Evolutionary conservation across 139 green algal species (phyloP), one percentile per base, ranked within the genome.

Genomic region (Closterium sp.): DNA sequence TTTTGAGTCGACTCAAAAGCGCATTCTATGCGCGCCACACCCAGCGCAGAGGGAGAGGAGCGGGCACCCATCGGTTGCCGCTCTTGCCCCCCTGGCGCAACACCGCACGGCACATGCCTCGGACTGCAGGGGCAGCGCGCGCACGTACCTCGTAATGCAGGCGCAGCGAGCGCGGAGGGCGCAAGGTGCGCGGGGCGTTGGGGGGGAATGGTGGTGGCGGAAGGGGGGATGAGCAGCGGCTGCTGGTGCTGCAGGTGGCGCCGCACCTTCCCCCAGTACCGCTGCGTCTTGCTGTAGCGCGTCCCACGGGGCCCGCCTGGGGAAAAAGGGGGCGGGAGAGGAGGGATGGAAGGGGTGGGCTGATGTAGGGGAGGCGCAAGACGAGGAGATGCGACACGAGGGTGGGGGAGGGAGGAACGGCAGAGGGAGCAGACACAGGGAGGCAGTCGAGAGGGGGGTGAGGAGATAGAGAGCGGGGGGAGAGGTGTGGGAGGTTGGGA

Each of bases 191-290:
- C 30, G 85, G 85, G 85, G 30, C 87, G 35, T 5, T 36, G 87
- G 32, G 87, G 87, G n/a, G 87, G 30, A 9, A 90, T n/a, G 35
- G 76, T 84, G 35, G 33, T 84, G 35, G 87, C 87, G 87, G 76
- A n/a, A 9, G 35, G n/a, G 8, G 87, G 87, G 23, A 90, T 90
- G 10, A 21, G 25, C 32, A 88, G 23, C 33, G n/a, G 28, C 36
- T 91, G 55, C 88, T 87, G 38, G 36, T 55, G 55, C 88, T 91
- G 32, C 64, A 91, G 88, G 25, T 86, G 28, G 32, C 64, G 31
- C 23, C 85, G 64, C 88, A 91, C 88, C 66, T 91, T 91, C 12
- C 66, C 43, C 88, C 88, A 91, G n/a, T 91, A 91, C 32, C 85
- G 85, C 31, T 43, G n/a, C 30, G 88, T 91, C 30, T 91, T 91